Conservation (phyloP, 2,329 filamentous ascomycete genomes). For the Colletotrichum lentis region DNA sequence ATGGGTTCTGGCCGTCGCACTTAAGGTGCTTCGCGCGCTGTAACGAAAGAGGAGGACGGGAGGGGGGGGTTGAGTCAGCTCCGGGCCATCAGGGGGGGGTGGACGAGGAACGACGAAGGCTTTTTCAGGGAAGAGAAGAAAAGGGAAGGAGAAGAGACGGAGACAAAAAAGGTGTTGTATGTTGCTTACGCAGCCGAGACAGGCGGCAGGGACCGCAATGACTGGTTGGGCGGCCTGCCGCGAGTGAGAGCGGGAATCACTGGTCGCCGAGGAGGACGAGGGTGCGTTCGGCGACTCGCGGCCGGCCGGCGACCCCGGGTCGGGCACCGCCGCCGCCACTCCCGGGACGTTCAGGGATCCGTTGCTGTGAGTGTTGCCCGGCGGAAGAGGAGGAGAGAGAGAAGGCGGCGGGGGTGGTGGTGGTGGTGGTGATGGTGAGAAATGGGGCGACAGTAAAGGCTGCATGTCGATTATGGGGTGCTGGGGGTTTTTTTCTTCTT, state of each 20-base stretch:
- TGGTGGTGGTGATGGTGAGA: conserved; percentile 10
- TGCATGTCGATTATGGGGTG: conserved; percentile 12
- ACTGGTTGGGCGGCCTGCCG: conserved; percentile 40
- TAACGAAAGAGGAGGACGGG: not conserved
- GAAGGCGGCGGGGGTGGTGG: too few species aligned
- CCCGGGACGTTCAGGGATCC: conserved; percentile 28
- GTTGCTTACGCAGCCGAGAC: conserved; percentile 62
- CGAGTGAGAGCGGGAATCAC: conserved; percentile 37
- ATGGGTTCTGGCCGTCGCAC: conserved; percentile 76
- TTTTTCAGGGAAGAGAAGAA: too few species aligned
- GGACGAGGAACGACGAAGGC: too few species aligned
- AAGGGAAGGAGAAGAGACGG: too few species aligned
- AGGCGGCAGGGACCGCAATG: conserved; percentile 60
- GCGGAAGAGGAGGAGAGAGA: not conserved
- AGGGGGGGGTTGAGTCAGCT: conserved; percentile 12
- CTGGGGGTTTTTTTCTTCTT: too few species aligned
- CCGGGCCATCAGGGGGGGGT: too few species aligned
- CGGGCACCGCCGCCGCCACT: conserved; percentile 27
- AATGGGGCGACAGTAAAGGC: conserved; percentile 25
- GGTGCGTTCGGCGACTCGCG: conserved; percentile 35
- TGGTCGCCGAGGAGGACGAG: conserved; percentile 41
- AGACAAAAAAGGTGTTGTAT: not conserved
- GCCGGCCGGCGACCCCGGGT: conserved; percentile 38
- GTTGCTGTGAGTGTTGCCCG: conserved; percentile 33
- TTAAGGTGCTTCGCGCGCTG: conserved; percentile 75